Conservation (phyloP, 257 asterid species). For the Solanum pennellii region DNA sequence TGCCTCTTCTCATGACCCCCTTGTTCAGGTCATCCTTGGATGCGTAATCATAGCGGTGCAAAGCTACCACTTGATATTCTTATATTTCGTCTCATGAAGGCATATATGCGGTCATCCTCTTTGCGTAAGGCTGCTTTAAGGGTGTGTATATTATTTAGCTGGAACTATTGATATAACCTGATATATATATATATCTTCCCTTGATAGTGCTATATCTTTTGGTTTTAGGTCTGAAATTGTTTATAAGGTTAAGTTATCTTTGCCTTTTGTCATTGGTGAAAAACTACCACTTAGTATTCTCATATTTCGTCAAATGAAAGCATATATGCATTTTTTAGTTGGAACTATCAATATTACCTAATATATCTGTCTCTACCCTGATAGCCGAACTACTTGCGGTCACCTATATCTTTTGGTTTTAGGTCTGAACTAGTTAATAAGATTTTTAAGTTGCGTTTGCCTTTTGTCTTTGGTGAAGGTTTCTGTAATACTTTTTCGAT, state of each 20-base stretch:
- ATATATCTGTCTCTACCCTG: neutral
- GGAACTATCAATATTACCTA: neutral
- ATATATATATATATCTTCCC: neutral
- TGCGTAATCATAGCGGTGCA: slow-evolving; percentile 21
- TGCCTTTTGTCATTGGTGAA: neutral
- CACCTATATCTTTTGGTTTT: neutral
- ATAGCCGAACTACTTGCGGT: neutral
- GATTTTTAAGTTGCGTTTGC: neutral
- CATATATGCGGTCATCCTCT: slow-evolving; percentile 55
- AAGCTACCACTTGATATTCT: slow-evolving; percentile 36
- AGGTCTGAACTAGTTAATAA: neutral
- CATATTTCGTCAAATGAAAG: slow-evolving; percentile 38
- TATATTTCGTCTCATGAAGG: slow-evolving; percentile 47
- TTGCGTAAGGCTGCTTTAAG: slow-evolving; percentile 65
- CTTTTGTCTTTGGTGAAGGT: neutral
- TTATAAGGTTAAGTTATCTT: neutral
- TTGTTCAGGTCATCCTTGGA: slow-evolving; percentile 70
- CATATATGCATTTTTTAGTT: slow-evolving; percentile 22
- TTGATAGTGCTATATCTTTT: neutral
- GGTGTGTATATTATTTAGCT: slow-evolving; percentile 27
- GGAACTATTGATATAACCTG: neutral
- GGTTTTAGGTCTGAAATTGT: neutral
- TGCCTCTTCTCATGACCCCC: neutral
- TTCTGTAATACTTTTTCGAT: neutral
- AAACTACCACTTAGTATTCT: slow-evolving; percentile 32